phyloP scores from a whole-genome alignment of 805 yeast species.

The Wickerhamiella kazuoi region DNA sequence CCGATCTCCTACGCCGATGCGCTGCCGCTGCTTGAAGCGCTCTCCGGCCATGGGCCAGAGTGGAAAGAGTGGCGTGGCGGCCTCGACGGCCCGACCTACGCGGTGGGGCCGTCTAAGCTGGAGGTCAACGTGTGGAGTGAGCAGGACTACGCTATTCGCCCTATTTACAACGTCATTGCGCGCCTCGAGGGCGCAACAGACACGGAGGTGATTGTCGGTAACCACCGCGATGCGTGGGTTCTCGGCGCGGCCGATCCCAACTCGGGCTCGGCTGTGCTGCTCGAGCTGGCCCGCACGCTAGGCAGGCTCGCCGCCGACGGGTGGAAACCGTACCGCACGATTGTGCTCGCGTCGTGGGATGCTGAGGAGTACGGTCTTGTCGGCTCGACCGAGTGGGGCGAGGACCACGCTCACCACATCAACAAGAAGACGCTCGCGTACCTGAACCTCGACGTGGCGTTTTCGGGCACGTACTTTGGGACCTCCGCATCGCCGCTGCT shows the following conservation, averaged over 20 bases:
- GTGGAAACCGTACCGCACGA: constrained; percentile 59
- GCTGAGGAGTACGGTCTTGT: constrained; percentile 57
- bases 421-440: constrained; percentile 42
- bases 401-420: constrained; percentile 32
- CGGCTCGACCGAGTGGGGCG: constrained; percentile 69
- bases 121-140: constrained; percentile 38
- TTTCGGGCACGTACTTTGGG: constrained; percentile 34
- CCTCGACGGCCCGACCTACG: constrained; percentile 27
- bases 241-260: constrained; percentile 72
- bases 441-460: constrained; percentile 51
- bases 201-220: constrained; percentile 49
- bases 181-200: constrained; percentile 36
- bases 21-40: constrained; percentile 37
- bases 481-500: constrained; percentile 45
- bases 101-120: constrained; percentile 32
- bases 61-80: constrained; percentile 30
- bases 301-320: constrained; percentile 34
- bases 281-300: constrained; percentile 47
- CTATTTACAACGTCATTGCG: constrained; percentile 48
- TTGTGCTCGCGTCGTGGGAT: constrained; percentile 63
- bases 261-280: constrained; percentile 46
- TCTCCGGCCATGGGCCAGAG: constrained; percentile 40
- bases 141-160: constrained; percentile 44
- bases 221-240: constrained; percentile 70
- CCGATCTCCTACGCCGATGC: constrained; percentile 53